Evolutionary conservation across 2,329 filamentous ascomycete species (phyloP).

Genomic region (Phoma sp.): DNA sequence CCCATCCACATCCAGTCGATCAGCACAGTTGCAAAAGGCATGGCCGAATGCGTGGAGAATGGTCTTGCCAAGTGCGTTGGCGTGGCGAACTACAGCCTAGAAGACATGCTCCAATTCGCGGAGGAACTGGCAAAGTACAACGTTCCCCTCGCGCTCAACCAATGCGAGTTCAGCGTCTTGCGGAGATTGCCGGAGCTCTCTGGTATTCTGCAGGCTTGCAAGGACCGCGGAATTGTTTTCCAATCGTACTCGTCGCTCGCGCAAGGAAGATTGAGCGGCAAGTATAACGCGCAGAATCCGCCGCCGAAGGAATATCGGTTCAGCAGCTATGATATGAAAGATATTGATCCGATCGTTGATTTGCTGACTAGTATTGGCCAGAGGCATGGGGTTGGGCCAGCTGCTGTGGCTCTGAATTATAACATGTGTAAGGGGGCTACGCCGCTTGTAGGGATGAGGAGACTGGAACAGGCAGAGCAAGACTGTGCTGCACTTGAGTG

Average conservation of each 20-base stretch:
- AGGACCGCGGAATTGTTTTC: slow-evolving; percentile 51
- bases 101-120: slow-evolving; percentile 18
- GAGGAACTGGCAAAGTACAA: slow-evolving; percentile 11
- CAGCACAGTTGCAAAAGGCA: slow-evolving; percentile 48
- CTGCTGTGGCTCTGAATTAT: slow-evolving; percentile 54
- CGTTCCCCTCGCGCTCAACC: slow-evolving; percentile 52
- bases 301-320: slow-evolving; percentile 49
- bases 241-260: slow-evolving; percentile 52
- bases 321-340: slow-evolving; percentile 53
- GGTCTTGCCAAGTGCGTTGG: slow-evolving; percentile 52
- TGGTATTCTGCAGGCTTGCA: slow-evolving; percentile 46
- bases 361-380: slow-evolving; percentile 47
- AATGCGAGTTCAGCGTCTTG: slow-evolving; percentile 54
- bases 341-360: slow-evolving; percentile 49
- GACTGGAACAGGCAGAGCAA: slow-evolving; percentile 49
- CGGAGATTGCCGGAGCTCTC: slow-evolving; percentile 50
- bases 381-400: slow-evolving; percentile 40
- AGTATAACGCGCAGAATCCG: slow-evolving; percentile 47
- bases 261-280: slow-evolving; percentile 38
- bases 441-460: slow-evolving; percentile 52
- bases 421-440: slow-evolving; percentile 53
- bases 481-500: slow-evolving; percentile 51
- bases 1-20: slow-evolving; percentile 51
- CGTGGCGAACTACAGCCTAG: slow-evolving; percentile 51
- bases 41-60: slow-evolving; percentile 52